Conservation (phyloP, 73 alveolate genomes). For the Paramecium sexaurelia region DNA sequence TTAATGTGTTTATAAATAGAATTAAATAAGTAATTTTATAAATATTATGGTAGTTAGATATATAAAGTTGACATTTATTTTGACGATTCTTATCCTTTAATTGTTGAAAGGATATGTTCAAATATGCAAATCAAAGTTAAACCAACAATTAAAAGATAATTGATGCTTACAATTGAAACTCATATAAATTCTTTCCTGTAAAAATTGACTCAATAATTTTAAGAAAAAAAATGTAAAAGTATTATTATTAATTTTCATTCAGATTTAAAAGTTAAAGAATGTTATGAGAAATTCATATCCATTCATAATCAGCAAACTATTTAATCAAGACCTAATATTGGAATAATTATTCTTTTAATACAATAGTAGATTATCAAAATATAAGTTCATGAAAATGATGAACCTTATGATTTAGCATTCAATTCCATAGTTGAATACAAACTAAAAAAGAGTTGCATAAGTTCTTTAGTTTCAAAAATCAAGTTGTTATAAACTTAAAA, state of each 20-base stretch:
- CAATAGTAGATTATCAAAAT: background rate
- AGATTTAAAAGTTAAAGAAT: constrained; percentile 27
- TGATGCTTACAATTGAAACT: background rate
- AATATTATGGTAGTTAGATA: background rate
- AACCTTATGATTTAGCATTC: constrained; percentile 36
- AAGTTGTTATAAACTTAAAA: background rate
- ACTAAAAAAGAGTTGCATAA: background rate
- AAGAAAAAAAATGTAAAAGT: background rate
- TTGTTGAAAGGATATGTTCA: background rate
- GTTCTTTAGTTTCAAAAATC: background rate
- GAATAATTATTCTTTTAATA: background rate
- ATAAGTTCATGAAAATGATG: background rate
- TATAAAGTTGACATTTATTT: background rate
- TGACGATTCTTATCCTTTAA: constrained; percentile 13
- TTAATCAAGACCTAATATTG: background rate
- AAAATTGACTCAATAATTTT: background rate
- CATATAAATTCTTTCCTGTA: background rate
- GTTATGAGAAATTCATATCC: background rate
- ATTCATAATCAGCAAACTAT: background rate
- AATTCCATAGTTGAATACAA: background rate
- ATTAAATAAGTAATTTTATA: background rate
- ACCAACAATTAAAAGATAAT: background rate
- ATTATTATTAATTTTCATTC: background rate
- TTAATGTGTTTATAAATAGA: background rate
- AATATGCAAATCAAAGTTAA: background rate